These are phyloP conservation scores for Arthrinium phaeospermum DNA, from an alignment of 2,329 filamentous ascomycete genomes.

Conservation along the genomic window DNA sequence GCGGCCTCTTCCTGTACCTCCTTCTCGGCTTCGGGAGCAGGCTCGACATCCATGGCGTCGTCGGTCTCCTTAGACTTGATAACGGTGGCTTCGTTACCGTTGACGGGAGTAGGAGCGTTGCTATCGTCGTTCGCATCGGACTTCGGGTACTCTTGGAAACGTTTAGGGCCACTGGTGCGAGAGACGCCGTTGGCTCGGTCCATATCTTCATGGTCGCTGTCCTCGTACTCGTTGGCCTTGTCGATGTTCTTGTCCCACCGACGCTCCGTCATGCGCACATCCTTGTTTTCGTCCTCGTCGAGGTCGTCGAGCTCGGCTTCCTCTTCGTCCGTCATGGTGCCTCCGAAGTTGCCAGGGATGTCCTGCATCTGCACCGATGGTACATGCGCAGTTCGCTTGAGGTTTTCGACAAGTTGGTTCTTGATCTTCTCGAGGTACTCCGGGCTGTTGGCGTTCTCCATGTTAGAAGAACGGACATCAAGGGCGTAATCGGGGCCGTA, in stretches of 20 bases:
- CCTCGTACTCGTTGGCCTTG: conserved; percentile 81
- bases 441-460: conserved; percentile 88
- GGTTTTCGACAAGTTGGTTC: conserved; percentile 80
- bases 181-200: conserved; percentile 73
- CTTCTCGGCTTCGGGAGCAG: conserved; percentile 25
- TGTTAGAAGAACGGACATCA: conserved; percentile 85
- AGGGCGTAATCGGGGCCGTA: conserved; percentile 91
- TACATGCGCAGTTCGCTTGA: conserved; percentile 82
- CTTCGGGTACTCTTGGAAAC: conserved; percentile 58
- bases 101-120: conserved; percentile 44
- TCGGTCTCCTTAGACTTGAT: conserved; percentile 46
- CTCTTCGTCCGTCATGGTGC: conserved; percentile 69
- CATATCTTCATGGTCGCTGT: conserved; percentile 89
- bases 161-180: conserved; percentile 51
- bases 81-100: conserved; percentile 40
- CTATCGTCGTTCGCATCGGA: conserved; percentile 50
- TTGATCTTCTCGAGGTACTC: conserved; percentile 85
- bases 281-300: conserved; percentile 86
- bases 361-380: conserved; percentile 94
- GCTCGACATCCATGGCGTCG: conserved; percentile 44
- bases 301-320: conserved; percentile 70
- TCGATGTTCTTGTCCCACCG: conserved; percentile 80
- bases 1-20: conserved; percentile 27
- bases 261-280: conserved; percentile 80
- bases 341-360: conserved; percentile 65